phyloP scores from a whole-genome alignment of 2,329 filamentous ascomycete genomes.

The Colletotrichum navitas region DNA sequence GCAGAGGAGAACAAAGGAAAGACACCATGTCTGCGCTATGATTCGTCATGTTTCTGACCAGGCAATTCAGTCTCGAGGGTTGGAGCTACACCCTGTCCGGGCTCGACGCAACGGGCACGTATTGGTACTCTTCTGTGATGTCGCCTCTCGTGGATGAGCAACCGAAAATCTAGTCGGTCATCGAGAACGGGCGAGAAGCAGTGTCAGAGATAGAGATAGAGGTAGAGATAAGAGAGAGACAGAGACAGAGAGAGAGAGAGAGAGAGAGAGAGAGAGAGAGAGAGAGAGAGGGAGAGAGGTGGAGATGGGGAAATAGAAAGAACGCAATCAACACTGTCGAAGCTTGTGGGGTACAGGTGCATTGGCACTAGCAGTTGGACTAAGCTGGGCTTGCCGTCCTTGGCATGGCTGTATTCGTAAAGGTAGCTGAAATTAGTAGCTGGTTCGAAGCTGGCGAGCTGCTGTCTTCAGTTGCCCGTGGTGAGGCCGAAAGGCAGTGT shows the following conservation, averaged over 20 bases:
- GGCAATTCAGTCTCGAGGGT: conserved; percentile 11
- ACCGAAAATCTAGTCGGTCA: background rate
- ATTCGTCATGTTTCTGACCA: conserved; percentile 41
- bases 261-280: background rate
- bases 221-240: no score
- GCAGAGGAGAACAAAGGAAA: conserved; percentile 37
- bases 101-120: conserved; percentile 17
- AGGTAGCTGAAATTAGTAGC: background rate
- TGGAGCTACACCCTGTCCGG: background rate
- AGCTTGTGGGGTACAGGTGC: conserved; percentile 29
- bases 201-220: background rate
- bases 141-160: background rate
- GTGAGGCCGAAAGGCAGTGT: conserved; percentile 20
- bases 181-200: background rate
- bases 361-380: conserved; percentile 12
- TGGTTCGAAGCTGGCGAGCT: background rate
- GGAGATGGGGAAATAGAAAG: background rate
- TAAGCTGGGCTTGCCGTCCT: background rate
- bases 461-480: conserved; percentile 32
- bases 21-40: conserved; percentile 27
- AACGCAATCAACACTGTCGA: background rate
- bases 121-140: background rate
- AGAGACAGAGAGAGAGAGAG: accelerated
- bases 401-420: conserved; percentile 27
- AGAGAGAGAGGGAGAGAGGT: background rate